phyloP scores from a whole-genome alignment of 129 eudicot species.

The Escallonia herrerae region DNA sequence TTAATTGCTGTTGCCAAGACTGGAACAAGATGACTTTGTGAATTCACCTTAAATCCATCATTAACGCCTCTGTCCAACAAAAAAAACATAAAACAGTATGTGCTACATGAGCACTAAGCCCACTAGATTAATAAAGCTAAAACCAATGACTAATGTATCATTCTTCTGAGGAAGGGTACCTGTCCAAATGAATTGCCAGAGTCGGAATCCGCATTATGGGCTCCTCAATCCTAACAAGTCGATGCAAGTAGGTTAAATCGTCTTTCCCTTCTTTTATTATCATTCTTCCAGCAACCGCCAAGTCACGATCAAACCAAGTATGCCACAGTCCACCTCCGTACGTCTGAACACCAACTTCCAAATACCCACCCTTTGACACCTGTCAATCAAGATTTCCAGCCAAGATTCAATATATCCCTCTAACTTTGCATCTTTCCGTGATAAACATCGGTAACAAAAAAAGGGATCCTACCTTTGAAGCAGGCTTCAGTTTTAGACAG shows the following conservation, averaged over 20 bases:
- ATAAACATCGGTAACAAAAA: neutral
- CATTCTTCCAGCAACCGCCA: slow-evolving; percentile 84
- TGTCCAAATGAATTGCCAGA: slow-evolving; percentile 73
- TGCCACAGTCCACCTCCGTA: slow-evolving; percentile 99
- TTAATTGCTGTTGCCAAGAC: slow-evolving; percentile 82
- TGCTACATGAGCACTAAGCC: slow-evolving; percentile 5
- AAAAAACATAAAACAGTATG: neutral
- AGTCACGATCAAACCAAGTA: slow-evolving; percentile 96
- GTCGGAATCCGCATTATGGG: slow-evolving; percentile 97
- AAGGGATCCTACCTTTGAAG: slow-evolving; percentile 53
- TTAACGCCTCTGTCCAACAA: slow-evolving; percentile 51
- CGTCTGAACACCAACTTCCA: slow-evolving; percentile 91
- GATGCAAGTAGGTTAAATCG: slow-evolving; percentile 59
- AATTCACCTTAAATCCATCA: slow-evolving; percentile 94
- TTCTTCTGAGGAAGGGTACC: slow-evolving; percentile 20
- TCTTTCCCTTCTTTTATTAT: slow-evolving; percentile 66
- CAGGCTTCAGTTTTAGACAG: slow-evolving; percentile 80
- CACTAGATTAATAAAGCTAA: too few species aligned
- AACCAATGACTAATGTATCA: neutral
- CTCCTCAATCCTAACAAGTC: slow-evolving; percentile 71
- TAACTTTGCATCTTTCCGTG: neutral
- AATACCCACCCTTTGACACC: slow-evolving; percentile 73
- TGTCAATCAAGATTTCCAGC: slow-evolving; percentile 19
- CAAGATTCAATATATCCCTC: neutral
- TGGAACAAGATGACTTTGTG: slow-evolving; percentile 90